These are phyloP conservation scores for Zasmidium cellare DNA, from an alignment of 2,329 filamentous ascomycete genomes.

Conservation along the genomic window DNA sequence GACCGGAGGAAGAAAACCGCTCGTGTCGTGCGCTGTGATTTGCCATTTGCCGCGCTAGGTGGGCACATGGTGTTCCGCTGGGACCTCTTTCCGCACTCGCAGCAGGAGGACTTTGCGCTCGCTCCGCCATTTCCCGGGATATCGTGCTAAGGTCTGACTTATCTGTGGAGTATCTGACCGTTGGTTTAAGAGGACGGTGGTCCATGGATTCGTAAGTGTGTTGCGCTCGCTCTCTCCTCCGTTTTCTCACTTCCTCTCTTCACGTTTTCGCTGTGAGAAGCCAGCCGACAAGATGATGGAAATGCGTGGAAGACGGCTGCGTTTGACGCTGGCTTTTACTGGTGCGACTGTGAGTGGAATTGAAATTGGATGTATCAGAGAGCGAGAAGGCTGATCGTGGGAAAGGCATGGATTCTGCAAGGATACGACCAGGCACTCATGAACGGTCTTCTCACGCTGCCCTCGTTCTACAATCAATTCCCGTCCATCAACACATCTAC, in stretches of 20 bases:
- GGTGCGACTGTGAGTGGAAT: constrained; percentile 13
- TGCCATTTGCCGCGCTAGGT: neutral
- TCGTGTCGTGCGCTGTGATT: neutral
- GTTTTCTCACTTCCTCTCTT: neutral
- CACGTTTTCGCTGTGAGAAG: neutral
- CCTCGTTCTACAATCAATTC: constrained; percentile 42
- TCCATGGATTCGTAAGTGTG: neutral
- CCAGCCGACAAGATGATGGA: neutral
- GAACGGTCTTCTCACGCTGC: constrained; percentile 43
- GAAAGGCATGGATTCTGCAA: constrained; percentile 15
- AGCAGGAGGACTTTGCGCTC: too few species aligned
- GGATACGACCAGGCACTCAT: constrained; percentile 40
- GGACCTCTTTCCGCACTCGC: too few species aligned
- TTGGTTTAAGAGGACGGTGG: neutral
- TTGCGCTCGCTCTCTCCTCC: neutral
- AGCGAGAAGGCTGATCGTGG: neutral
- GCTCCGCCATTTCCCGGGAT: neutral
- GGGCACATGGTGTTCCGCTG: too few species aligned
- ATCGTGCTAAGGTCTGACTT: neutral
- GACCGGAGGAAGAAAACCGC: neutral
- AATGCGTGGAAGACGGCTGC: constrained; percentile 18
- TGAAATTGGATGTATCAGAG: neutral
- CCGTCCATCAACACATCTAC: constrained; percentile 37
- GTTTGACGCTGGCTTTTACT: constrained; percentile 22
- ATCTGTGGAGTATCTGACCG: neutral